A percentile compares a stretch with the other conserved stretches of the same genome.
Evolutionary conservation across 768 basidiomycete species (phyloP).

Genomic region (Boletus sensibilis): DNA sequence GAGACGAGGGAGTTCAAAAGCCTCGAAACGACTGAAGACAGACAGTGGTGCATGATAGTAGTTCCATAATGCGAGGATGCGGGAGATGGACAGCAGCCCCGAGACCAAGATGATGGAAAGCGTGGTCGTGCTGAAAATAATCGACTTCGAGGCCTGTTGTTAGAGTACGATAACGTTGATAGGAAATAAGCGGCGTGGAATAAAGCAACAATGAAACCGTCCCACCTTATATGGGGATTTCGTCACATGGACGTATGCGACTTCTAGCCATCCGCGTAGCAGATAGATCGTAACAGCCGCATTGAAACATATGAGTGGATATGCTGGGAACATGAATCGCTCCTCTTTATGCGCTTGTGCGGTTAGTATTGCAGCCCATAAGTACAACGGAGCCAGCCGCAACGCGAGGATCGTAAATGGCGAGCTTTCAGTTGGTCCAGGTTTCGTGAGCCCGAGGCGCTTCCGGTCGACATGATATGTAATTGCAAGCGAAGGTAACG

Average conservation of each 20-base stretch:
- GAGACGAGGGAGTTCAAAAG: conserved; percentile 75
- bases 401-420: conserved; percentile 76
- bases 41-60: conserved; percentile 92
- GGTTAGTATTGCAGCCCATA: conserved; percentile 84
- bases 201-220: neutral
- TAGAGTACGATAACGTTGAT: neutral
- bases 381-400: conserved; percentile 82
- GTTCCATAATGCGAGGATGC: conserved; percentile 76
- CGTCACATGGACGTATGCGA: conserved; percentile 67
- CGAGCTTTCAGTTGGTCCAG: conserved; percentile 62
- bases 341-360: conserved; percentile 95
- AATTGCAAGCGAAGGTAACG: conserved; percentile 74
- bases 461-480: conserved; percentile 75
- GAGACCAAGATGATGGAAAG: conserved; percentile 65
- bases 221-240: conserved; percentile 83
- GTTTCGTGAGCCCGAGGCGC: conserved; percentile 59
- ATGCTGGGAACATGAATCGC: conserved; percentile 96
- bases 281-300: conserved; percentile 88
- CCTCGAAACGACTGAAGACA: conserved; percentile 68
- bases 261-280: conserved; percentile 84
- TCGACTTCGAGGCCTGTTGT: conserved; percentile 69
- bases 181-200: neutral
- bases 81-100: conserved; percentile 69
- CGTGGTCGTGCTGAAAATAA: conserved; percentile 76
- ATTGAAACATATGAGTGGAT: conserved; percentile 90